These are phyloP conservation scores for Lachancea dasiensis DNA, from an alignment of 805 yeast species.

Conservation along the genomic window DNA sequence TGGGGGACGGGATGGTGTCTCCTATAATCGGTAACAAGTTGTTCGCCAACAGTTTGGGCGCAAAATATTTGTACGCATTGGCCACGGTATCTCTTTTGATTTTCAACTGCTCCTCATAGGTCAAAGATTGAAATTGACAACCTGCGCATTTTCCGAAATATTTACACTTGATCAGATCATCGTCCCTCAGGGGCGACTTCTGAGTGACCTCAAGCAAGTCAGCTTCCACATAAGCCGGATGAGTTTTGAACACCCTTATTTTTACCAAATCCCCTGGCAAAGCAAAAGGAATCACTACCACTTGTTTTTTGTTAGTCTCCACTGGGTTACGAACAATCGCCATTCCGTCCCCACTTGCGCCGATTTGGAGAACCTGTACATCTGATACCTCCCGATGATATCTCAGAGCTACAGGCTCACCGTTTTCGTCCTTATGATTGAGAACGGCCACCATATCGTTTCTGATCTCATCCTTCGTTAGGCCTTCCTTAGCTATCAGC, in stretches of 20 bases:
- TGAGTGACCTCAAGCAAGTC: conserved; percentile 55
- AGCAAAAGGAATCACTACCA: conserved; percentile 80
- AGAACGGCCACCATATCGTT: conserved; percentile 65
- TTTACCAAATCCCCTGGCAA: conserved; percentile 77
- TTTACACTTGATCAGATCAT: conserved; percentile 55
- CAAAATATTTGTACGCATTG: conserved; percentile 77
- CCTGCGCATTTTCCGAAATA: conserved; percentile 94
- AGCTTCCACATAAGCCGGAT: conserved; percentile 65
- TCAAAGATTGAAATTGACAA: conserved; percentile 82
- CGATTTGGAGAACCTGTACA: conserved; percentile 51
- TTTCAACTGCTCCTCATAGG: conserved; percentile 64
- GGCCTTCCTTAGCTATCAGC: conserved; percentile 39
- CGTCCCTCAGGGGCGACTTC: conserved; percentile 43
- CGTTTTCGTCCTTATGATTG: conserved; percentile 45
- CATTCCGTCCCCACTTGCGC: conserved; percentile 86
- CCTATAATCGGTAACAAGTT: conserved; percentile 54
- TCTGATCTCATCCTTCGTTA: conserved; percentile 41
- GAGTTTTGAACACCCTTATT: conserved; percentile 70
- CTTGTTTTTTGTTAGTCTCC: conserved; percentile 40
- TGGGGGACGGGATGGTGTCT: conserved; percentile 70
- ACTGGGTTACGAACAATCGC: conserved; percentile 63
- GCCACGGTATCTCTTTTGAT: conserved; percentile 68
- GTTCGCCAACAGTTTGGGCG: conserved; percentile 44
- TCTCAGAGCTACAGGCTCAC: conserved; percentile 32
- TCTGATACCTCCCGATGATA: conserved; percentile 56